Evolutionary conservation across 2,329 filamentous ascomycete species (phyloP).

Genomic region (Fusarium graminum): DNA sequence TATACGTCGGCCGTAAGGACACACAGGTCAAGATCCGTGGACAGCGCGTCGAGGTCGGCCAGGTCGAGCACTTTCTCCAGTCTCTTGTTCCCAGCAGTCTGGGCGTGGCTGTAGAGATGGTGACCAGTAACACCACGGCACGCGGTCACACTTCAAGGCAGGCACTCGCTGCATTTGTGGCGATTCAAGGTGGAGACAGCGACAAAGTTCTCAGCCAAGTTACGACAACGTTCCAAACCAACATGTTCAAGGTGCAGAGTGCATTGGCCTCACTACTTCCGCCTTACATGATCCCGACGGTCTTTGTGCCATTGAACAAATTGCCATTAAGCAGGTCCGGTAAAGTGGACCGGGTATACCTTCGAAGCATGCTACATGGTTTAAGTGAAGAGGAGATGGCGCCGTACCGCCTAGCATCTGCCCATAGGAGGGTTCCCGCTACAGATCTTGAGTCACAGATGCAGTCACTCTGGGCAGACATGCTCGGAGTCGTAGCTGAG

Average conservation of each 20-base stretch:
- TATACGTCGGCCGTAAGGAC: slow-evolving; percentile 58
- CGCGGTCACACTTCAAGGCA: slow-evolving; percentile 11
- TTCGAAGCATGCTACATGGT: slow-evolving; percentile 13
- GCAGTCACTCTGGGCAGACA: slow-evolving; percentile 15
- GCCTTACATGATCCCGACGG: slow-evolving; percentile 18
- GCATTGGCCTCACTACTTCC: slow-evolving; percentile 14
- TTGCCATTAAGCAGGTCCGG: slow-evolving; percentile 18
- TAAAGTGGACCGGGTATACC: slow-evolving; percentile 14
- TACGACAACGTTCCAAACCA: slow-evolving; percentile 15
- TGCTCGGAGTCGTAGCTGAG: slow-evolving; percentile 14
- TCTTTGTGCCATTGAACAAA: slow-evolving; percentile 15
- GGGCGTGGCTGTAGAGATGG: slow-evolving; percentile 16
- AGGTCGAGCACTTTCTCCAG: slow-evolving; percentile 24
- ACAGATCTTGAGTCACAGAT: slow-evolving; percentile 16
- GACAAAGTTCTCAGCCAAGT: slow-evolving; percentile 16
- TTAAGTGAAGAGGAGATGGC: slow-evolving; percentile 15
- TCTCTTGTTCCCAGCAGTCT: slow-evolving; percentile 17
- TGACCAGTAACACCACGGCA: slow-evolving; percentile 15
- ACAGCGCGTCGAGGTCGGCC: slow-evolving; percentile 64
- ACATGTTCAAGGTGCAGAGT: slow-evolving; percentile 11
- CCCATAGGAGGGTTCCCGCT: slow-evolving; percentile 6
- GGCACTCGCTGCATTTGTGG: slow-evolving; percentile 18
- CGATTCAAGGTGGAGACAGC: slow-evolving; percentile 16
- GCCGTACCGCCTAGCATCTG: slow-evolving; percentile 13
- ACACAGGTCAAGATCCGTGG: slow-evolving; percentile 63